Conservation (phyloP, 768 basidiomycete genomes). For the Russula abietina region DNA sequence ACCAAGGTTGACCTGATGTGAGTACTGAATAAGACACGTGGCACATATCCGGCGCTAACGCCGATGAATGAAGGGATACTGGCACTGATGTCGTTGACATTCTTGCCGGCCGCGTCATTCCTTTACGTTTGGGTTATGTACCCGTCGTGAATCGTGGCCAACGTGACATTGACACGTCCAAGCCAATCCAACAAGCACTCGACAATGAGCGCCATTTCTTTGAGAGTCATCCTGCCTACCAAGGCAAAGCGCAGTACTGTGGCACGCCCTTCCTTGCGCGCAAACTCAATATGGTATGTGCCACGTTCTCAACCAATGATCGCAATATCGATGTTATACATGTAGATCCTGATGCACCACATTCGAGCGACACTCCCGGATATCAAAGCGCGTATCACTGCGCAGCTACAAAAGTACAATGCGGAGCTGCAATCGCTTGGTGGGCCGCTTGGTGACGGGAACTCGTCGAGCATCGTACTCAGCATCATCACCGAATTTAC, state of each 20-base stretch:
- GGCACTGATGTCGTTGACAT: constrained; percentile 99
- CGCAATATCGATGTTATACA: background rate
- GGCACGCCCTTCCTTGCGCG: constrained; percentile 95
- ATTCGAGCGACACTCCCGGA: constrained; percentile 97
- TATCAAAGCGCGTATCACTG: constrained; percentile 92
- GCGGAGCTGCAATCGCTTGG: constrained; percentile 80
- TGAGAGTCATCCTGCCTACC: constrained; percentile 89
- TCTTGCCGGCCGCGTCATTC: constrained; percentile 93
- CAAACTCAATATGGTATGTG: constrained; percentile 84
- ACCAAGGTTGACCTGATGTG: constrained; percentile 99
- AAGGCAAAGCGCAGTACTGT: constrained; percentile 91
- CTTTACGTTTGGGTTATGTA: constrained; percentile 92
- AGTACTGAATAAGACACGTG: constrained; percentile 29
- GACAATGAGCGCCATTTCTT: constrained; percentile 91
- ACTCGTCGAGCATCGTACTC: constrained; percentile 87
- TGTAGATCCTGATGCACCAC: constrained; percentile 96
- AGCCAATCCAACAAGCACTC: constrained; percentile 77
- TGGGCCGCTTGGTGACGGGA: constrained; percentile 77
- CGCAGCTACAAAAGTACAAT: constrained; percentile 84
- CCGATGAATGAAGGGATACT: constrained; percentile 66
- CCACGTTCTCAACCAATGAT: background rate
- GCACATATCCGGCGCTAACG: constrained; percentile 5
- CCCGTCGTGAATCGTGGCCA: constrained; percentile 99
- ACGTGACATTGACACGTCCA: constrained; percentile 88
- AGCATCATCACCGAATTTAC: constrained; percentile 99